These are phyloP conservation scores for Kazachstania kunashirensis DNA, from an alignment of 805 yeast genomes.

Conservation along the genomic window DNA sequence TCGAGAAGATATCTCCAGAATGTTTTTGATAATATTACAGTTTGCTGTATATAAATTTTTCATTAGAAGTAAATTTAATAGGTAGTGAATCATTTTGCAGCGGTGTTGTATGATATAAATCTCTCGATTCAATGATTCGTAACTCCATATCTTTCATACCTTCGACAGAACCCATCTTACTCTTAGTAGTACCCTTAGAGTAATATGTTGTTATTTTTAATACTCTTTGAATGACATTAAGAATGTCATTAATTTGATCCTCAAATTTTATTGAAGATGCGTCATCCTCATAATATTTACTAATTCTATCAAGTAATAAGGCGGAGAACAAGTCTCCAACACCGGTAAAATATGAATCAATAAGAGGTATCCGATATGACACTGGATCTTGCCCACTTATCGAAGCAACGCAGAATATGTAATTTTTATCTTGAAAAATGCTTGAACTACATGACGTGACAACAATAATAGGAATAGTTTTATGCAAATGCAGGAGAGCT, in stretches of 20 bases:
- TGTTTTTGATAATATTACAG: not conserved
- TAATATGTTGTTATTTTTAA: conserved; percentile 16
- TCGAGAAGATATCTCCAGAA: no score
- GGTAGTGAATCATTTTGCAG: not conserved
- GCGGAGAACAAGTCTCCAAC: conserved; percentile 91
- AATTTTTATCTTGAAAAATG: conserved; percentile 19
- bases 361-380: conserved; percentile 41
- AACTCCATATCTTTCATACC: conserved; percentile 67
- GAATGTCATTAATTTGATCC: conserved; percentile 24
- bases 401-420: conserved; percentile 40
- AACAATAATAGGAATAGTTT: conserved; percentile 17
- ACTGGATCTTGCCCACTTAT: conserved; percentile 20
- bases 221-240: conserved; percentile 27
- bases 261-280: conserved; percentile 8
- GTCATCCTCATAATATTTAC: conserved; percentile 15
- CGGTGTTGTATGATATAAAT: conserved; percentile 19
- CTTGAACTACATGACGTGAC: conserved; percentile 20
- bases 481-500: conserved; percentile 45
- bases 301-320: conserved; percentile 54
- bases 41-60: conserved; percentile 7
- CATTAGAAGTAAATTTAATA: conserved; percentile 1
- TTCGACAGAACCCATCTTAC: conserved; percentile 43
- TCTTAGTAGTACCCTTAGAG: conserved; percentile 25
- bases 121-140: conserved; percentile 51
- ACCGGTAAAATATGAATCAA: conserved; percentile 83